These are phyloP conservation scores for Neoascochyta sp. DNA, from an alignment of 2,329 filamentous ascomycete genomes.

Conservation along the genomic window DNA sequence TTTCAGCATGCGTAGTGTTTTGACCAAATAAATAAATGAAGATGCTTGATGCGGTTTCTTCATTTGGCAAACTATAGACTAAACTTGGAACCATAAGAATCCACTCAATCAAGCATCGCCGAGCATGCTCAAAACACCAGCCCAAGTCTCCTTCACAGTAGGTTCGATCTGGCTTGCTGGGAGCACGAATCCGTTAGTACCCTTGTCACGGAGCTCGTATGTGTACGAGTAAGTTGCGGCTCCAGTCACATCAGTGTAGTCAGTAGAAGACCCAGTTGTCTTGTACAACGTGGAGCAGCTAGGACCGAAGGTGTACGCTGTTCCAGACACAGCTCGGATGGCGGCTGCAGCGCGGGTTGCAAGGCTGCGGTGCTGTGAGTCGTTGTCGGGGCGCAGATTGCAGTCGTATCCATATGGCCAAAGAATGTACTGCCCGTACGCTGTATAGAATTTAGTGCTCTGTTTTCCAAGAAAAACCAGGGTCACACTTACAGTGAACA, in stretches of 20 bases:
- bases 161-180: conserved; percentile 50
- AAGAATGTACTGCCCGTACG: conserved; percentile 30
- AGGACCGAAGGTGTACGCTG: conserved; percentile 43
- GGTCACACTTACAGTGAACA: conserved; percentile 45
- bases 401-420: conserved; percentile 59
- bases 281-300: conserved; percentile 60
- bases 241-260: conserved; percentile 44
- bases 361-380: conserved; percentile 49
- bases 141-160: conserved; percentile 47
- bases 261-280: conserved; percentile 45
- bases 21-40: no score
- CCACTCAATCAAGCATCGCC: conserved; percentile 21
- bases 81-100: no score
- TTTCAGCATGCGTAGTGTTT: no score
- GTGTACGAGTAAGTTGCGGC: conserved; percentile 47
- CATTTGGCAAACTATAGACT: no score
- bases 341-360: conserved; percentile 49
- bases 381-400: conserved; percentile 45
- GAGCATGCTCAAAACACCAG: conserved; percentile 35
- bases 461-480: neutral
- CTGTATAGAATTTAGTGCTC: no score
- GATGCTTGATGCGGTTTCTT: no score
- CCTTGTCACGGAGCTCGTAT: conserved; percentile 49
- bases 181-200: conserved; percentile 47
- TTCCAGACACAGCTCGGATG: conserved; percentile 54